Evolutionary conservation across 768 basidiomycete genomes (phyloP).

Genomic region (Tricholoma matsutake): DNA sequence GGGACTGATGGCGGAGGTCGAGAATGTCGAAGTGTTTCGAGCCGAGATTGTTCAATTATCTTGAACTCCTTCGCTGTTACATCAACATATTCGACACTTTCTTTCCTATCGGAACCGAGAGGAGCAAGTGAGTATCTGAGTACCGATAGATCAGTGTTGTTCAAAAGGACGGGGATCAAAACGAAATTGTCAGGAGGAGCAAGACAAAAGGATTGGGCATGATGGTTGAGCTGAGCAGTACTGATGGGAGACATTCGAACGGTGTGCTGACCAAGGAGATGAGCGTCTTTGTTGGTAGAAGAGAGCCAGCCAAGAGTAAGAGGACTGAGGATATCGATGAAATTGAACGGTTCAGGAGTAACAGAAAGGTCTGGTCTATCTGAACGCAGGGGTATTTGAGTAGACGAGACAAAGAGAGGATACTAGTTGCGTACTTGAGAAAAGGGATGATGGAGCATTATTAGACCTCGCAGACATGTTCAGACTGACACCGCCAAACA

Average conservation of each 20-base stretch:
- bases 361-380: constrained; percentile 36
- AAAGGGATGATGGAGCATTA: constrained; percentile 5
- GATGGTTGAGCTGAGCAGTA: constrained; percentile 86
- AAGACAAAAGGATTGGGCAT: constrained; percentile 71
- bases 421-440: constrained; percentile 28
- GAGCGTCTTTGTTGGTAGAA: constrained; percentile 43
- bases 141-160: constrained; percentile 77
- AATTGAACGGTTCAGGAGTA: constrained; percentile 42
- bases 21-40: constrained; percentile 46
- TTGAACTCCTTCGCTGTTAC: constrained; percentile 64
- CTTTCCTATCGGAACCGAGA: constrained; percentile 46
- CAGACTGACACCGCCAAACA: constrained; percentile 71
- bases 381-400: constrained; percentile 10
- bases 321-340: constrained; percentile 48
- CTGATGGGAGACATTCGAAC: constrained; percentile 92
- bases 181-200: constrained; percentile 49
- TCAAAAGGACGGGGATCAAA: constrained; percentile 81
- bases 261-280: constrained; percentile 84
- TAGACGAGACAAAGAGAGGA: background rate
- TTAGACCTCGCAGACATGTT: constrained; percentile 28
- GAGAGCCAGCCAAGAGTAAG: constrained; percentile 51
- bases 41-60: constrained; percentile 57
- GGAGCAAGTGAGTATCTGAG: constrained; percentile 74
- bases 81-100: constrained; percentile 52
- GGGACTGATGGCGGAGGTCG: constrained; percentile 32